These are phyloP conservation scores for Venturia pyrina DNA, from an alignment of 2,329 filamentous ascomycete species.

Conservation along the genomic window DNA sequence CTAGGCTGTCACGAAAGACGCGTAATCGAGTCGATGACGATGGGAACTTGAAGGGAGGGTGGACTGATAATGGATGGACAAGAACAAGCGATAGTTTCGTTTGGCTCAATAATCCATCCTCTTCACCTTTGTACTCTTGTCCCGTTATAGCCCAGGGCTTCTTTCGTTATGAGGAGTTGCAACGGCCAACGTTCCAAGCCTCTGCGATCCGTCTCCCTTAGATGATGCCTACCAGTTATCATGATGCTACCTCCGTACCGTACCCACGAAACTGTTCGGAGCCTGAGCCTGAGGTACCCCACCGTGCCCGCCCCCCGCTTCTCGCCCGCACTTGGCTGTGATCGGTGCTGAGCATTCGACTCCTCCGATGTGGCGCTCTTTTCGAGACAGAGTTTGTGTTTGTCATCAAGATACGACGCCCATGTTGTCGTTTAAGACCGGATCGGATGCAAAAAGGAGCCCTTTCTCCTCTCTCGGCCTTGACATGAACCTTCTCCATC, in stretches of 20 bases:
- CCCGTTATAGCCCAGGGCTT: background rate
- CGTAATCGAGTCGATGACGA: too few species aligned
- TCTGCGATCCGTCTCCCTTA: background rate
- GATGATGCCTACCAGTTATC: background rate
- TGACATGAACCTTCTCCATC: too few species aligned
- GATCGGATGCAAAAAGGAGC: too few species aligned
- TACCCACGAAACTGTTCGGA: too few species aligned
- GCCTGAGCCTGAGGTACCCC: too few species aligned
- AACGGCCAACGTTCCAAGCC: background rate
- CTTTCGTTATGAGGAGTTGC: background rate
- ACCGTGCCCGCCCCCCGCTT: too few species aligned
- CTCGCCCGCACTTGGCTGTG: background rate
- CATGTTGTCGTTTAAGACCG: too few species aligned
- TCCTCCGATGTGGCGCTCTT: background rate
- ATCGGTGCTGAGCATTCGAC: background rate
- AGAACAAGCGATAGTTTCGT: background rate
- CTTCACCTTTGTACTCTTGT: background rate
- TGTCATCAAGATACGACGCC: background rate
- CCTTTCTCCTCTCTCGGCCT: too few species aligned
- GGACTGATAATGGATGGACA: background rate
- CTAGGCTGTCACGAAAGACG: too few species aligned
- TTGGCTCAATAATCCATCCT: background rate
- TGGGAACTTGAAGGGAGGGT: too few species aligned
- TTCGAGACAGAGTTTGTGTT: too few species aligned
- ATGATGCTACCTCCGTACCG: background rate